Conservation (phyloP, 345 rosid genomes). For the Lagerstroemia speciosa region DNA sequence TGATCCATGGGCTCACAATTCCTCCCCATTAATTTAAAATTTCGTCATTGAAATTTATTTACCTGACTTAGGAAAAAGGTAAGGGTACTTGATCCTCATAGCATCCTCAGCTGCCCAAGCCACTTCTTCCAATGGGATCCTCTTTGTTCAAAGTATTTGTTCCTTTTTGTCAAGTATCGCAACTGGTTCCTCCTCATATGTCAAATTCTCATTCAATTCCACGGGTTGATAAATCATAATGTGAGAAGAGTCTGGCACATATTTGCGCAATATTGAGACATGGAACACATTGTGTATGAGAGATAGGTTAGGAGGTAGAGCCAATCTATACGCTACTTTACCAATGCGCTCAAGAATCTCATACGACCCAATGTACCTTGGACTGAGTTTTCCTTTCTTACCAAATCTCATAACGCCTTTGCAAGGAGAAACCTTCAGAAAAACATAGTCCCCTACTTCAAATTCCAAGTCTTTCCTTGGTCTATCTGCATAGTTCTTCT, state of each 20-base stretch:
- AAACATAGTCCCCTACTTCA: not conserved
- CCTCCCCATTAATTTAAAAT: not conserved
- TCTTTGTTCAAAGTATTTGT: not conserved
- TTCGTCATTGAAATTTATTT: not conserved
- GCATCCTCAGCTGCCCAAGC: not conserved
- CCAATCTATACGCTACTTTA: too few species aligned
- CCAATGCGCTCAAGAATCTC: too few species aligned
- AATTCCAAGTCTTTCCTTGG: not conserved
- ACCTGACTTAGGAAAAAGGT: not conserved
- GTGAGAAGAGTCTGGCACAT: not conserved
- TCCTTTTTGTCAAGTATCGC: not conserved
- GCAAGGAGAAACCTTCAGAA: not conserved
- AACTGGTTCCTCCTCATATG: not conserved
- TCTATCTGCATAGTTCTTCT: not conserved
- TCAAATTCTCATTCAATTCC: not conserved
- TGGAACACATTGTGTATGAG: not conserved
- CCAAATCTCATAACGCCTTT: not conserved
- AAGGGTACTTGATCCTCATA: not conserved
- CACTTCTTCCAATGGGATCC: not conserved
- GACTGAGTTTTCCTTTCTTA: not conserved
- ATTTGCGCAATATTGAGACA: not conserved
- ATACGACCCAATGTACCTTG: not conserved
- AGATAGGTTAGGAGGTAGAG: not conserved
- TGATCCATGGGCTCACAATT: too few species aligned
- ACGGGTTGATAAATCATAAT: not conserved